These are phyloP conservation scores for Geosmithia morbida DNA, from an alignment of 2,329 filamentous ascomycete genomes.

Conservation along the genomic window DNA sequence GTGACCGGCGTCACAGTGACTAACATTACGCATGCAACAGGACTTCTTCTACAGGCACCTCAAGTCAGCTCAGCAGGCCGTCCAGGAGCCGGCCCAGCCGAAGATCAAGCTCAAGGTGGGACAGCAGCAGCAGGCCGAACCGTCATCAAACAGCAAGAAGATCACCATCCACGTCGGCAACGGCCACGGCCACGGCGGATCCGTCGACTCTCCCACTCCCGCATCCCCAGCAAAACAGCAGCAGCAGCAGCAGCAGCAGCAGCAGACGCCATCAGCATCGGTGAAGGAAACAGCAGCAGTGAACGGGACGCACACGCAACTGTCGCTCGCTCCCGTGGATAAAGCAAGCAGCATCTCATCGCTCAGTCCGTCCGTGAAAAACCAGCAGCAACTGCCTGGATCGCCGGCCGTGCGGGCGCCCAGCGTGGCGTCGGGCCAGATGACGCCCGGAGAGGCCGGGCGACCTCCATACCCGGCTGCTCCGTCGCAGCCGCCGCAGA, in stretches of 20 bases:
- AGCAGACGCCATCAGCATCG: neutral
- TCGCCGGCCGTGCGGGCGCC: slow-evolving; percentile 5
- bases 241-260: neutral
- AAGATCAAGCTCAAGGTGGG: slow-evolving; percentile 72
- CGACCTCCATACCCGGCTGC: slow-evolving; percentile 6
- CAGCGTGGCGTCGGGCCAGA: slow-evolving; percentile 3
- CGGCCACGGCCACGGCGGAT: slow-evolving; percentile 38
- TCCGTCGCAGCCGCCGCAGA: slow-evolving; percentile 7
- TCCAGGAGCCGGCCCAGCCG: slow-evolving; percentile 57
- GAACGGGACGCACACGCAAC: slow-evolving; percentile 3
- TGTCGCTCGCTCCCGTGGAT: slow-evolving; percentile 14
- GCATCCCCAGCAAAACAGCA: neutral
- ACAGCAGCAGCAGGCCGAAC: slow-evolving; percentile 24
- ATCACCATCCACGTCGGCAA: slow-evolving; percentile 56
- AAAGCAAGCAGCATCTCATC: slow-evolving; percentile 24
- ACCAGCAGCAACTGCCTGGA: slow-evolving; percentile 6
- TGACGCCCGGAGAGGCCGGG: neutral
- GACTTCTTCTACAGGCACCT: slow-evolving; percentile 54
- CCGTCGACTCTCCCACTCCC: slow-evolving; percentile 14
- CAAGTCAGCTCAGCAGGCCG: slow-evolving; percentile 55
- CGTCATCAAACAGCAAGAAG: slow-evolving; percentile 33
- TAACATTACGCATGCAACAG: slow-evolving; percentile 24
- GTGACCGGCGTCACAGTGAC: neutral
- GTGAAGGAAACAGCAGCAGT: neutral
- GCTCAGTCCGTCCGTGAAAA: slow-evolving; percentile 25